These are phyloP conservation scores for Chrysosporium queenslandicum DNA, from an alignment of 2,329 filamentous ascomycete genomes.

Conservation along the genomic window DNA sequence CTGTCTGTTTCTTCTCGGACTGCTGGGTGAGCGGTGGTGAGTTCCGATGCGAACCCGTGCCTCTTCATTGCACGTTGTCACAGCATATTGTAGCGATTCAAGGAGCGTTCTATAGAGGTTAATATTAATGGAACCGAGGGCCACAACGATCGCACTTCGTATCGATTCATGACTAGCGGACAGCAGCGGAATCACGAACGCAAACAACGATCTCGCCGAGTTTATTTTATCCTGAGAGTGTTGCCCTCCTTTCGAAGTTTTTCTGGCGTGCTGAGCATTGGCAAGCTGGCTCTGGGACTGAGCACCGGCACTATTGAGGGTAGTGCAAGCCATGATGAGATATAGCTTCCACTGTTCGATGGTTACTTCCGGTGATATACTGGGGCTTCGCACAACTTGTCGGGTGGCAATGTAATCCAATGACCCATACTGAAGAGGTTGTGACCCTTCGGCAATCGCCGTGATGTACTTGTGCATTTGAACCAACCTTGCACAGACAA, in stretches of 20 bases:
- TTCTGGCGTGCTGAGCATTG: constrained; percentile 65
- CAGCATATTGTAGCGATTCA: constrained; percentile 79
- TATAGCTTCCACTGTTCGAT: constrained; percentile 98
- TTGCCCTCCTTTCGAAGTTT: constrained; percentile 59
- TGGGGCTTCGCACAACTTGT: constrained; percentile 40
- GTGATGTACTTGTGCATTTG: constrained; percentile 86
- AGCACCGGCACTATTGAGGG: constrained; percentile 70
- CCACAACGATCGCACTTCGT: constrained; percentile 78
- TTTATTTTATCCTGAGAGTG: constrained; percentile 67
- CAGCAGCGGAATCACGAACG: constrained; percentile 78
- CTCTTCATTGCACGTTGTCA: constrained; percentile 77
- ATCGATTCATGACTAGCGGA: constrained; percentile 71
- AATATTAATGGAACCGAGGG: constrained; percentile 87
- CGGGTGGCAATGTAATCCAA: constrained; percentile 31
- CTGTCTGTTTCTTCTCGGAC: constrained; percentile 66
- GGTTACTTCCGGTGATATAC: constrained; percentile 60
- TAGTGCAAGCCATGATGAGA: constrained; percentile 93
- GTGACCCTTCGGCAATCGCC: constrained; percentile 55
- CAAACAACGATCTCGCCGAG: constrained; percentile 80
- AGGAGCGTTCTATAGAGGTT: constrained; percentile 86
- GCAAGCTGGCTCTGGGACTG: constrained; percentile 50
- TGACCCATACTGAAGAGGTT: constrained; percentile 22
- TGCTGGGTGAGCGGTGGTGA: constrained; percentile 77
- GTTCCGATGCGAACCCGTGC: constrained; percentile 64
- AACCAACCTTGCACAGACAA: constrained; percentile 82